Conservation (phyloP, 768 basidiomycete genomes). For the Podaxis carcinomalis region DNA sequence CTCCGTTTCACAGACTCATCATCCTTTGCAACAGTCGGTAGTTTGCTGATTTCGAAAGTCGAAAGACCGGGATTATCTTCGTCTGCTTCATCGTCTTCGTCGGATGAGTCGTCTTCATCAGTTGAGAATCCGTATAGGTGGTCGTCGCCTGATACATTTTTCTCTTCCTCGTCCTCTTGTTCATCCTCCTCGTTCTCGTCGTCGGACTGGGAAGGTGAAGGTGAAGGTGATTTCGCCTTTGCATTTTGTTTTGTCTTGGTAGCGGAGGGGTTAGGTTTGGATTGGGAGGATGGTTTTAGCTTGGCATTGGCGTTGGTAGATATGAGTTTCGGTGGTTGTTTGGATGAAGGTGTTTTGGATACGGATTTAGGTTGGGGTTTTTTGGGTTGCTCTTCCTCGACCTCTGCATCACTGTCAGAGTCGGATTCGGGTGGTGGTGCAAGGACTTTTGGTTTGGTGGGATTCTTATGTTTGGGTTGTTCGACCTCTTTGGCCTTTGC, state of each 20-base stretch:
- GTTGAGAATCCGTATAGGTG: constrained; percentile 72
- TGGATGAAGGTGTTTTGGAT: constrained; percentile 15
- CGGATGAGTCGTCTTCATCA: constrained; percentile 76
- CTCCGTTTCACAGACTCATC: constrained; percentile 72
- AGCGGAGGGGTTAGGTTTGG: not conserved
- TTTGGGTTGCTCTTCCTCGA: constrained; percentile 10
- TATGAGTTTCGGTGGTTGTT: constrained; percentile 11
- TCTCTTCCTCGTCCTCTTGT: constrained; percentile 15
- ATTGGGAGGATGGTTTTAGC: not conserved
- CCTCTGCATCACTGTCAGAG: not conserved
- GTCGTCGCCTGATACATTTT: constrained; percentile 26
- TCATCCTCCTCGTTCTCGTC: not conserved
- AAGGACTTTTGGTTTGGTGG: not conserved
- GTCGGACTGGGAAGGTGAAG: not conserved
- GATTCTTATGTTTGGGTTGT: constrained; percentile 13
- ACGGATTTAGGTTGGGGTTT: constrained; percentile 24
- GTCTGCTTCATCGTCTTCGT: constrained; percentile 56
- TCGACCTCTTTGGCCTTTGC: constrained; percentile 1
- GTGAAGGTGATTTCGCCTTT: constrained; percentile 1
- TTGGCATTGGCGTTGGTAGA: constrained; percentile 9
- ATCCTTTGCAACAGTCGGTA: constrained; percentile 88
- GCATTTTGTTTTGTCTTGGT: constrained; percentile 4
- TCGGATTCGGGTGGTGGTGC: constrained; percentile 5
- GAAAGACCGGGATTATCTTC: constrained; percentile 33
- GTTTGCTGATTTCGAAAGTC: constrained; percentile 60